A percentile compares a stretch with the other conserved stretches of the same genome.
phyloP scores from a whole-genome alignment of 768 basidiomycete genomes.

The Mrakia gelida region DNA sequence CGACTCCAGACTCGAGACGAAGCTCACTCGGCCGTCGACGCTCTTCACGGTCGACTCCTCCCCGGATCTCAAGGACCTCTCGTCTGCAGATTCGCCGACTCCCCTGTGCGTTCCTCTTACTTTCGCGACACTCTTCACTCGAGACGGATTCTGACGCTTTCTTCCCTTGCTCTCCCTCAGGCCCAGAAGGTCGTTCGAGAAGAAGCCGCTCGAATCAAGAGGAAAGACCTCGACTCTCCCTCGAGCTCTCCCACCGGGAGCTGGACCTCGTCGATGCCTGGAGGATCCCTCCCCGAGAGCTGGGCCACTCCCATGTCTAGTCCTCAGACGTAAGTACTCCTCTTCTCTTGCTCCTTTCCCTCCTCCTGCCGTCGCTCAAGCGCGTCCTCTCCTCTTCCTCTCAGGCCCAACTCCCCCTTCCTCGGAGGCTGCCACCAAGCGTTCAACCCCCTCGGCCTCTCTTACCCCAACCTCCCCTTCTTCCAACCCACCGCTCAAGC shows the following conservation, averaged over 20 bases:
- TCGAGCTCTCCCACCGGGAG: background rate
- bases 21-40: slow-evolving; percentile 27
- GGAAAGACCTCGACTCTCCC: background rate
- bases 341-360: background rate
- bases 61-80: slow-evolving; percentile 23
- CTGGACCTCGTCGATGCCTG: slow-evolving; percentile 4
- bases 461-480: background rate
- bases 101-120: background rate
- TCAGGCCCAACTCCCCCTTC: background rate
- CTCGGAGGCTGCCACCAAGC: background rate
- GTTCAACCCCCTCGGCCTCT: background rate
- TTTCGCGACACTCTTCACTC: too few relatives aligned
- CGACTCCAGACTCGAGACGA: slow-evolving; percentile 28
- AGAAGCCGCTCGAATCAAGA: slow-evolving; percentile 26
- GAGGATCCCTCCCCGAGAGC: background rate
- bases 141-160: background rate
- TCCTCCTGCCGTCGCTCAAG: too few relatives aligned
- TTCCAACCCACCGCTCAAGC: background rate
- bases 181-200: slow-evolving; percentile 29
- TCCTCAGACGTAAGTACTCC: slow-evolving; percentile 1
- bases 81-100: slow-evolving; percentile 27
- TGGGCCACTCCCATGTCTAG: background rate
- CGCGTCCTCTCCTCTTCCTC: background rate
- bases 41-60: slow-evolving; percentile 27
- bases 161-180: background rate